Evolutionary conservation across 2,329 filamentous ascomycete genomes (phyloP).

Genomic region (Aplosporella prunicola): DNA sequence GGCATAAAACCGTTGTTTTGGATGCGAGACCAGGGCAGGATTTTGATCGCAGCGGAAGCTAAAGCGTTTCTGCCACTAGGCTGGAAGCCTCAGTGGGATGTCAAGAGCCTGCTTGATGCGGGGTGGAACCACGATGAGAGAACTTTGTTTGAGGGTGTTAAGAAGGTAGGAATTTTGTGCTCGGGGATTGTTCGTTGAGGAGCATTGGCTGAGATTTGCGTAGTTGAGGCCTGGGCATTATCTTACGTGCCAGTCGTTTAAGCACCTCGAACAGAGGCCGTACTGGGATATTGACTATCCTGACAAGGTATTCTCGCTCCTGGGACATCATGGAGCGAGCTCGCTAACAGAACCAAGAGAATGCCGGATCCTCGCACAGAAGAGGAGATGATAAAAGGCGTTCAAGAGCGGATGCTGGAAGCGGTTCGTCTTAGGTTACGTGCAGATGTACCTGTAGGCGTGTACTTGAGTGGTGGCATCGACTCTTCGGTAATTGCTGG

Average conservation of each 20-base stretch:
- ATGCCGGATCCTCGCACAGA: constrained; percentile 35
- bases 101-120: constrained; percentile 35
- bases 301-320: constrained; percentile 37
- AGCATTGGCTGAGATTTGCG: too few relatives aligned
- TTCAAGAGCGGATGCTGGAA: constrained; percentile 43
- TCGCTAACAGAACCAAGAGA: not conserved
- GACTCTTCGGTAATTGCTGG: constrained; percentile 50
- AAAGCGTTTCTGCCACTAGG: constrained; percentile 46
- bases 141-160: constrained; percentile 44
- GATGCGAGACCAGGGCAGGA: constrained; percentile 30
- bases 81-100: constrained; percentile 46
- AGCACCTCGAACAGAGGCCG: constrained; percentile 29
- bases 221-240: constrained; percentile 13
- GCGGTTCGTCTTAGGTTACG: constrained; percentile 44
- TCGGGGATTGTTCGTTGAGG: constrained; percentile 26
- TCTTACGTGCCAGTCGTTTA: constrained; percentile 22
- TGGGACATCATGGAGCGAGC: not conserved
- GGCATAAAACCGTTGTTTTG: constrained; percentile 51
- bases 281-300: constrained; percentile 48
- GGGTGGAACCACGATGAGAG: constrained; percentile 37
- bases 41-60: constrained; percentile 45
- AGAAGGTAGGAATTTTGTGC: constrained; percentile 26
- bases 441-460: constrained; percentile 49
- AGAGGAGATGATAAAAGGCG: constrained; percentile 43
- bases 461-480: constrained; percentile 50